phyloP scores from a whole-genome alignment of 345 rosid genomes.

The Diplotaxis tenuifolia region DNA sequence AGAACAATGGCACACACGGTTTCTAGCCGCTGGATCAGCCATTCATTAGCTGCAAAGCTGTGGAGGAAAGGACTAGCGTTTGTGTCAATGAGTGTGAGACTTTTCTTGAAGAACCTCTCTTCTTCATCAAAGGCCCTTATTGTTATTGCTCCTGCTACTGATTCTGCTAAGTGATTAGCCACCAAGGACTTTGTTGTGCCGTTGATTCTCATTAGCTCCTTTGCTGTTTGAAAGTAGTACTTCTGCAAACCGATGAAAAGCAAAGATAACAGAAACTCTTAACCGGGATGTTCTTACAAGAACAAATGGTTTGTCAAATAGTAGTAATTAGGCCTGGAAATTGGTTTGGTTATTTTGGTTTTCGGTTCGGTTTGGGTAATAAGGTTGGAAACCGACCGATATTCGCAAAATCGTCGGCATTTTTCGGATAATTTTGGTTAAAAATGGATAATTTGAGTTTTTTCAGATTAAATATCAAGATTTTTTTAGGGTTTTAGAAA shows the following conservation, averaged over 20 bases:
- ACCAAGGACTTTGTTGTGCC: conserved; percentile 90
- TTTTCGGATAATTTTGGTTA: no score
- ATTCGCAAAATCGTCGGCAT: no score
- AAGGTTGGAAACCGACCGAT: no score
- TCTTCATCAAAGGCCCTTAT: conserved; percentile 89
- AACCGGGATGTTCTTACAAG: neutral
- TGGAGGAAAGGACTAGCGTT: conserved; percentile 94
- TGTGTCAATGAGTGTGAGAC: conserved; percentile 62
- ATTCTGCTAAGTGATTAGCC: conserved; percentile 93
- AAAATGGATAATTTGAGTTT: no score
- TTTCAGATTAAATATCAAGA: no score
- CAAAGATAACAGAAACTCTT: neutral
- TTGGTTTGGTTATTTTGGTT: no score
- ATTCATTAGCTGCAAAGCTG: conserved; percentile 84
- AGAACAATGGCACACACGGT: conserved; percentile 67
- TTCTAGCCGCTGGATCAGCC: conserved; percentile 91
- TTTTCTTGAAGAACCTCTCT: conserved; percentile 77
- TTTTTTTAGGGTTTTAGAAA: no score
- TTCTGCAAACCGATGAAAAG: conserved; percentile 42
- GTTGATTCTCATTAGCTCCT: conserved; percentile 86
- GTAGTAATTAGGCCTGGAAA: neutral
- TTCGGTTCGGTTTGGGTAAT: no score
- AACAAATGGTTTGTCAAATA: neutral
- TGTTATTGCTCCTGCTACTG: conserved; percentile 83
- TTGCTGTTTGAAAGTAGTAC: conserved; percentile 77